phyloP scores from a whole-genome alignment of 306 rosid genomes.

The Alnus glutinosa region DNA sequence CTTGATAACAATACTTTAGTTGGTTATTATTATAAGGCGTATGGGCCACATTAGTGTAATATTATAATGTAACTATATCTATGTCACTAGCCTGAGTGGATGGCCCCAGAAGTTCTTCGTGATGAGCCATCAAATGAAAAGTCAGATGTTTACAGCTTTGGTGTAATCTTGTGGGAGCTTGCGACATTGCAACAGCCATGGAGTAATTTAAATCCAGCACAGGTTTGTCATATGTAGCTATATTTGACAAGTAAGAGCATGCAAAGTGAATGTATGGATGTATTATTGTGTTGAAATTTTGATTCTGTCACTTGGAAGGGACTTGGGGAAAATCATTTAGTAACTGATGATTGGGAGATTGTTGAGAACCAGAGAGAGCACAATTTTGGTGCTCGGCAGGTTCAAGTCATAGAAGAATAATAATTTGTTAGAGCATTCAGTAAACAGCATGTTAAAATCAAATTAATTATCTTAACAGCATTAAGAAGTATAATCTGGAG shows the following conservation, averaged over 20 bases:
- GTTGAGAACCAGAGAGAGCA: neutral
- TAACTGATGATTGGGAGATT: slow-evolving; percentile 1
- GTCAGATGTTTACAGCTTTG: slow-evolving; percentile 95
- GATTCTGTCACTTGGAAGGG: neutral
- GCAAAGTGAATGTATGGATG: neutral
- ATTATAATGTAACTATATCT: slow-evolving; percentile 21
- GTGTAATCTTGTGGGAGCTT: slow-evolving; percentile 94
- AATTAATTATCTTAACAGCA: neutral
- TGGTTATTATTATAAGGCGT: slow-evolving; percentile 15
- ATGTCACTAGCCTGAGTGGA: slow-evolving; percentile 81
- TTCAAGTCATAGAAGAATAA: neutral
- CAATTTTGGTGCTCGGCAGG: neutral
- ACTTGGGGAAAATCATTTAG: neutral
- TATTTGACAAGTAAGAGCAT: neutral
- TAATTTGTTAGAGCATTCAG: no score
- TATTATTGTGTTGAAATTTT: neutral
- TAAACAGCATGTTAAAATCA: no score
- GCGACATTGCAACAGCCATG: slow-evolving; percentile 93
- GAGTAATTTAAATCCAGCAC: slow-evolving; percentile 90
- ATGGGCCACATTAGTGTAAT: slow-evolving; percentile 6
- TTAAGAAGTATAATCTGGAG: neutral
- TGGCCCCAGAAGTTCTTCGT: slow-evolving; percentile 99
- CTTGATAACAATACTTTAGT: slow-evolving; percentile 18
- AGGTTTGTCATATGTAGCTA: slow-evolving; percentile 53
- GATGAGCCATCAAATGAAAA: slow-evolving; percentile 97